A percentile compares a stretch with the other conserved stretches of the same genome.
Conservation (phyloP, 768 basidiomycete genomes). For the Omphalotus guepiniiformis region DNA sequence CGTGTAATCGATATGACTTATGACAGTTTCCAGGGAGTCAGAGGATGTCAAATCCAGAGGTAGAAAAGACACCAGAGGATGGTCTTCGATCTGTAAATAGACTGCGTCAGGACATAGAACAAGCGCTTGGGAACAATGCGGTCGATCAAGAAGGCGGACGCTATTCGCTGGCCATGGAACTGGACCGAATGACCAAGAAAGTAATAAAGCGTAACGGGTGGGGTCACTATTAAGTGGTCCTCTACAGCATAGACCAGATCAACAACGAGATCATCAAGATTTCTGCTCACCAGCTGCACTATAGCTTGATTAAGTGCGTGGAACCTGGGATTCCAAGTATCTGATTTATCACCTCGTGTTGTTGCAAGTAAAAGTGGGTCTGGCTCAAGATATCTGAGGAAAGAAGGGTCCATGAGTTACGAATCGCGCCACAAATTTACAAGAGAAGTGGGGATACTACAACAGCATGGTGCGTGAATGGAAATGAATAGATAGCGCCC, state of each 20-base stretch:
- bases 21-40: conserved; percentile 83
- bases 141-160: conserved; percentile 1
- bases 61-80: conserved; percentile 95
- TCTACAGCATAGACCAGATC: not conserved
- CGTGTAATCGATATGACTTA: conserved; percentile 96
- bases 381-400: conserved; percentile 81
- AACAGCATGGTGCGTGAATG: too few species aligned
- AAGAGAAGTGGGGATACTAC: too few species aligned
- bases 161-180: too few species aligned
- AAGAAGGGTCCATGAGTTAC: conserved; percentile 5
- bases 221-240: too few species aligned
- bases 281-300: conserved; percentile 77
- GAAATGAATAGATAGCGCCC: too few species aligned
- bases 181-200: too few species aligned
- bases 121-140: conserved; percentile 3
- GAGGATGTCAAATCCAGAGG: conserved; percentile 89
- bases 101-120: not conserved
- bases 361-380: conserved; percentile 83
- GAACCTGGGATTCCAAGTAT: conserved; percentile 69
- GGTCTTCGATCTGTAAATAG: conserved; percentile 82
- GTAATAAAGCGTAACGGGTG: too few species aligned
- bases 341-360: conserved; percentile 54
- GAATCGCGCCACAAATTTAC: too few species aligned
- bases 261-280: not conserved
- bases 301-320: conserved; percentile 94